These are phyloP conservation scores for Xanthoceras sorbifolium DNA, from an alignment of 345 rosid species.

Conservation along the genomic window DNA sequence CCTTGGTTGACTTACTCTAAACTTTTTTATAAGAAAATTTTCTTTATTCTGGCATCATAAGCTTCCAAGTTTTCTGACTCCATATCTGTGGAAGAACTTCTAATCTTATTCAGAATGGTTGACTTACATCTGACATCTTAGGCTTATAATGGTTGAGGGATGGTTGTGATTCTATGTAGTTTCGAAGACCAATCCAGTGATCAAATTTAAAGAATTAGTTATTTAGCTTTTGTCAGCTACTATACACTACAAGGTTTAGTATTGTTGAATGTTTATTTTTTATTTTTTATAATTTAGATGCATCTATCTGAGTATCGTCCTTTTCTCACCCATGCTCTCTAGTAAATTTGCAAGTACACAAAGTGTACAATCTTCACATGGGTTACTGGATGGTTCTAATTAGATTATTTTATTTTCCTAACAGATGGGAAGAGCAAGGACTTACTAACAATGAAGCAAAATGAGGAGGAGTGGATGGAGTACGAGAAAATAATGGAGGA, in stretches of 20 bases:
- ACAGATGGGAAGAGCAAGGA: constrained; percentile 94
- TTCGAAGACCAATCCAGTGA: neutral
- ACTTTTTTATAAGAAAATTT: neutral
- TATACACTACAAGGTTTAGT: neutral
- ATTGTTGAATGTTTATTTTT: neutral
- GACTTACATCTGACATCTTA: neutral
- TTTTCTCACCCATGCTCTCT: neutral
- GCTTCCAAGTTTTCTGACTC: neutral
- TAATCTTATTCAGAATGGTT: neutral
- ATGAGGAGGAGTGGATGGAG: constrained; percentile 83
- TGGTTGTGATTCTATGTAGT: neutral
- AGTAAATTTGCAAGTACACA: neutral
- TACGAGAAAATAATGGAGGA: constrained; percentile 73
- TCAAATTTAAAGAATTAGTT: neutral
- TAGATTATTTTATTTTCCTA: constrained; percentile 15
- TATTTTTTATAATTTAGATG: neutral
- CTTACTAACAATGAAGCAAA: constrained; percentile 75
- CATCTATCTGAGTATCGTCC: no score
- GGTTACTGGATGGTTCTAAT: neutral
- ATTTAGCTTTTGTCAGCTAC: neutral
- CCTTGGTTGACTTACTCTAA: neutral
- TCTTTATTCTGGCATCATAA: neutral
- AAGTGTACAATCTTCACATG: neutral
- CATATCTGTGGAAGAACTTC: neutral
- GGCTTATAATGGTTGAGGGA: neutral